These are phyloP conservation scores for Fomitopsis pinicola DNA, from an alignment of 1,284 basidiomycete genomes.

Conservation along the genomic window DNA sequence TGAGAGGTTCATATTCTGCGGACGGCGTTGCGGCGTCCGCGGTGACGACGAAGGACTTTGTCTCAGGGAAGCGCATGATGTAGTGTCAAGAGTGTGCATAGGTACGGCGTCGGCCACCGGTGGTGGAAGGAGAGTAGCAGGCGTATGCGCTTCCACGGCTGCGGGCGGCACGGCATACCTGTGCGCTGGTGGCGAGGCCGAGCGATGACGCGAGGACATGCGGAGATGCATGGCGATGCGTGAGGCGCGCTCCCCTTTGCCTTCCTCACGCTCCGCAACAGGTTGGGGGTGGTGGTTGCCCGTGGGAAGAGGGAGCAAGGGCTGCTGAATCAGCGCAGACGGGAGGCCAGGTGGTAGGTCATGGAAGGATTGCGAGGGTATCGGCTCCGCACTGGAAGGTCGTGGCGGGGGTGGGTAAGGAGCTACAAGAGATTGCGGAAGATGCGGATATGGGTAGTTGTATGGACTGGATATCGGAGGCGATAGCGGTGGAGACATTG, in stretches of 20 bases:
- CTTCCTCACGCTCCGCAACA: slow-evolving; percentile 42
- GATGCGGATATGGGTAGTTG: slow-evolving; percentile 27
- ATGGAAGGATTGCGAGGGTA: slow-evolving; percentile 24
- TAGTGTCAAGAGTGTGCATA: background rate
- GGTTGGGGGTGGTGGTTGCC: slow-evolving; percentile 5
- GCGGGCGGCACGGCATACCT: slow-evolving; percentile 27
- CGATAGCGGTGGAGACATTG: slow-evolving; percentile 5
- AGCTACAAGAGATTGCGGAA: slow-evolving; percentile 18
- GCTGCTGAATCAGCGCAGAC: slow-evolving; percentile 16
- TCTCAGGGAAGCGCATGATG: background rate
- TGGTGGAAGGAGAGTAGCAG: slow-evolving; percentile 5
- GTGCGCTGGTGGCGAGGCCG: slow-evolving; percentile 52
- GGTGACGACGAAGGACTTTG: slow-evolving; percentile 16
- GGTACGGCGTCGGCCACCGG: slow-evolving; percentile 3
- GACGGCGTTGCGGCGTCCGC: slow-evolving; percentile 8
- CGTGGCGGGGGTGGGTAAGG: slow-evolving; percentile 27
- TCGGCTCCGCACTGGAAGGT: slow-evolving; percentile 35
- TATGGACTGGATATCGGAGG: slow-evolving; percentile 23
- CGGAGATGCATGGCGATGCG: slow-evolving; percentile 57
- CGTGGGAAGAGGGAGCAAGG: slow-evolving; percentile 17
- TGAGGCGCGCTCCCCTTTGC: slow-evolving; percentile 56
- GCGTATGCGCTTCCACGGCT: slow-evolving; percentile 5
- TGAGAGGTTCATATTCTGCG: slow-evolving; percentile 6
- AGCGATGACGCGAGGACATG: slow-evolving; percentile 50
- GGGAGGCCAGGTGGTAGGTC: slow-evolving; percentile 20